A percentile compares a stretch with the other conserved stretches of the same genome.
These are phyloP conservation scores for Neurospora terricola DNA, from an alignment of 495 filamentous ascomycete species.

Conservation along the genomic window DNA sequence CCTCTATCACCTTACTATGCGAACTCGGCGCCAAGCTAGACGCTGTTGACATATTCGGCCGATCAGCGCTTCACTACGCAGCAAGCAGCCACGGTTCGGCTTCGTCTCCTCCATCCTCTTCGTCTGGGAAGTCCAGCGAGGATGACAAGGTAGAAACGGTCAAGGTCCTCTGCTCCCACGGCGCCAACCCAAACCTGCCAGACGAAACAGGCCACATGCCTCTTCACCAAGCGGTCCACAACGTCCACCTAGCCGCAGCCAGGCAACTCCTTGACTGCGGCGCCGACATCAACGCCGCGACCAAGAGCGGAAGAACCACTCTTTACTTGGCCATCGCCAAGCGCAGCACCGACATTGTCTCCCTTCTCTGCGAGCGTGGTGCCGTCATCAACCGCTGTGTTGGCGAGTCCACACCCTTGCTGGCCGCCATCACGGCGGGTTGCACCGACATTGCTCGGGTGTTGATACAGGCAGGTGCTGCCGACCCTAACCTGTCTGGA, in stretches of 20 bases:
- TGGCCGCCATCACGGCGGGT: conserved; percentile 17
- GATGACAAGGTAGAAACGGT: conserved; percentile 13
- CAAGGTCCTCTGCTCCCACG: conserved; percentile 13
- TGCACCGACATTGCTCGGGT: conserved; percentile 12
- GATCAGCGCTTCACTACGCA: conserved; percentile 21
- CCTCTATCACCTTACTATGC: conserved; percentile 17
- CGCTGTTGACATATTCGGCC: conserved; percentile 14
- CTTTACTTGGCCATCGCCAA: conserved; percentile 18
- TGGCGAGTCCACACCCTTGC: conserved; percentile 15
- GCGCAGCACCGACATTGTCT: conserved; percentile 10
- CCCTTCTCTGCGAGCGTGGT: conserved; percentile 17
- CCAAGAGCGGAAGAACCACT: conserved; percentile 11
- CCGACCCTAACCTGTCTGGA: conserved; percentile 9
- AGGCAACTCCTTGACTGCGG: conserved; percentile 19
- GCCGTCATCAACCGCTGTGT: conserved; percentile 14
- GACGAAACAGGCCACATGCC: conserved; percentile 17
- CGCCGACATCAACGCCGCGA: conserved; percentile 13
- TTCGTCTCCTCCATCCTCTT: background rate
- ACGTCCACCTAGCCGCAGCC: conserved; percentile 5
- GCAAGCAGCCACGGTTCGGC: conserved; percentile 2
- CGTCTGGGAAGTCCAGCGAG: conserved; percentile 5
- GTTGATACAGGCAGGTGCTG: conserved; percentile 16
- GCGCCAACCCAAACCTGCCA: conserved; percentile 11
- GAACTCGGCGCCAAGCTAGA: conserved; percentile 15
- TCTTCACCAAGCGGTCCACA: conserved; percentile 15